phyloP scores from a whole-genome alignment of 257 asterid genomes.

The Linaria vulgaris region DNA sequence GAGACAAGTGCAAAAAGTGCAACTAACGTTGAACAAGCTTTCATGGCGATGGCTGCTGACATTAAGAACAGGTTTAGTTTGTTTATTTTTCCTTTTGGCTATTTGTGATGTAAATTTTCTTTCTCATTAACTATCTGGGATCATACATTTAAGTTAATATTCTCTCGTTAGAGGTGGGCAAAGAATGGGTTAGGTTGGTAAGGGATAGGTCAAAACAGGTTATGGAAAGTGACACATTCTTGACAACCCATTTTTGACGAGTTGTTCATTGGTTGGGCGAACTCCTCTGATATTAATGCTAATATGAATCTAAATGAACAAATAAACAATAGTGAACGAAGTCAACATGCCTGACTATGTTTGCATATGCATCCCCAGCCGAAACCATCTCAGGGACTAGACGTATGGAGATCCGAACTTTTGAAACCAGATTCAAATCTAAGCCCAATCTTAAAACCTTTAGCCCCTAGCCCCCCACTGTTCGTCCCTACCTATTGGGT shows the following conservation, averaged over 20 bases:
- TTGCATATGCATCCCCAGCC: no score
- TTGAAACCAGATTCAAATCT: no score
- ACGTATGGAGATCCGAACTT: no score
- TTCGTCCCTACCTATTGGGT: no score
- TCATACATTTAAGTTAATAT: neutral
- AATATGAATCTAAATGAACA: no score
- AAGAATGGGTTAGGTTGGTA: neutral
- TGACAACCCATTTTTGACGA: neutral
- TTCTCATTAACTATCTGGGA: neutral
- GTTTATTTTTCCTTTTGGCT: neutral
- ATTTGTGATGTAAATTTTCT: neutral
- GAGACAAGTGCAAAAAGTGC: conserved; percentile 96
- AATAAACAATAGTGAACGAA: no score
- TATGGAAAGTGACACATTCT: neutral
- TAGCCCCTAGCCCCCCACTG: no score
- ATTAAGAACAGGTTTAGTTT: conserved; percentile 64
- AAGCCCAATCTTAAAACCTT: no score
- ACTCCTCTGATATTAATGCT: no score
- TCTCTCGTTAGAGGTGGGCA: no score
- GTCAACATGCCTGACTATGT: no score
- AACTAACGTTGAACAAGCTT: conserved; percentile 83
- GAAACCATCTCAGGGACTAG: no score
- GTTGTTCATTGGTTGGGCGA: neutral
- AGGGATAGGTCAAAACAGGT: neutral
- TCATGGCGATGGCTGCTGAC: conserved; percentile 92